A percentile compares a stretch with the other conserved stretches of the same genome.
phyloP scores from a whole-genome alignment of 345 rosid genomes.

The Ricinus communis region DNA sequence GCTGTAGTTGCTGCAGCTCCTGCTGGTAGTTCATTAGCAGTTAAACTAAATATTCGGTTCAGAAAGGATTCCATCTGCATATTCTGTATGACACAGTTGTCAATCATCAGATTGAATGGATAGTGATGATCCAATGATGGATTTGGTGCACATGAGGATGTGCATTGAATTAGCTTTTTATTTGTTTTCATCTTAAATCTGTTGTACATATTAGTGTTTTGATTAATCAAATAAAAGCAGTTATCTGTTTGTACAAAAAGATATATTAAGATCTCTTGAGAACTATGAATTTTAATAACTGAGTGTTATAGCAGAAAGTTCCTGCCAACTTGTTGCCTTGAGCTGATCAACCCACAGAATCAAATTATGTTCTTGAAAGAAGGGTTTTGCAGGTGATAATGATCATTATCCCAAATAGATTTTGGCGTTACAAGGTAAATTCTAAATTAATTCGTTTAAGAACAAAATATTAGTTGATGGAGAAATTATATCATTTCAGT shows the following conservation, averaged over 20 bases:
- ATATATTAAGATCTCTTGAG: background rate
- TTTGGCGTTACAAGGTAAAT: background rate
- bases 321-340: background rate
- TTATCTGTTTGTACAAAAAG: background rate
- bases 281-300: background rate
- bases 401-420: too few relatives aligned
- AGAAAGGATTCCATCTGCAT: background rate
- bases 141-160: too few relatives aligned
- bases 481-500: too few relatives aligned
- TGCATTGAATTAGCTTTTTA: background rate
- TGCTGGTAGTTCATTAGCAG: background rate
- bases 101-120: background rate
- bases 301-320: too few relatives aligned
- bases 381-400: background rate
- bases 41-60: background rate
- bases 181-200: background rate
- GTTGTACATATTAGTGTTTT: background rate
- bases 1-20: background rate
- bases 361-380: background rate
- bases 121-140: background rate
- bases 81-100: background rate
- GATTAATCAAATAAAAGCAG: background rate
- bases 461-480: too few relatives aligned
- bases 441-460: too few relatives aligned
- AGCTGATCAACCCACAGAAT: background rate